A percentile compares a stretch with the other conserved stretches of the same genome.
Evolutionary conservation across 2,329 filamentous ascomycete genomes (phyloP).

Genomic region (Aspergillus fumigatiaffinis): DNA sequence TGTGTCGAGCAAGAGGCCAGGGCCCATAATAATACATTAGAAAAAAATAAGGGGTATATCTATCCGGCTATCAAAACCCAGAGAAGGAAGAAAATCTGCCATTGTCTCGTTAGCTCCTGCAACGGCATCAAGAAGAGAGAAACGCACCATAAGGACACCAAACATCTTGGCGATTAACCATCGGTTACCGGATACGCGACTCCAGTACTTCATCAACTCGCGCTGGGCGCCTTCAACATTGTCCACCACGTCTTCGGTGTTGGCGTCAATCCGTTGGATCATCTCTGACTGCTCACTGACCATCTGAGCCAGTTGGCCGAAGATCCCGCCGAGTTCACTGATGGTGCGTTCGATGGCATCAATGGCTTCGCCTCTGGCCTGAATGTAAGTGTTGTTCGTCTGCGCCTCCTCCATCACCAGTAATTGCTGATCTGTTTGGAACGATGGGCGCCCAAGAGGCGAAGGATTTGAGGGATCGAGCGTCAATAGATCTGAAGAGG

Average conservation of each 20-base stretch:
- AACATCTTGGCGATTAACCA: conserved; percentile 85
- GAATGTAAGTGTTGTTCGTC: conserved; percentile 80
- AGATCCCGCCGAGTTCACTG: conserved; percentile 83
- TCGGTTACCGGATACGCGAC: conserved; percentile 84
- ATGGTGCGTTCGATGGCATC: conserved; percentile 97
- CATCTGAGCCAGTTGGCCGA: conserved; percentile 93
- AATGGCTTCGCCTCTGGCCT: conserved; percentile 90
- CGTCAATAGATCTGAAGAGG: conserved; percentile 67
- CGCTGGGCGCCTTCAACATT: conserved; percentile 96
- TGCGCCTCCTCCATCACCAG: conserved; percentile 92
- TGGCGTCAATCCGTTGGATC: conserved; percentile 95
- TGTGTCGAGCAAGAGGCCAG: conserved; percentile 10
- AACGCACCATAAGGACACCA: conserved; percentile 71
- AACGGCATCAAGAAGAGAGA: neutral
- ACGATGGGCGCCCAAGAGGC: conserved; percentile 44
- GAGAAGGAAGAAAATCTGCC: conserved; percentile 71
- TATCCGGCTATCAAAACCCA: conserved; percentile 61
- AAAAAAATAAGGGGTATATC: conserved; percentile 13
- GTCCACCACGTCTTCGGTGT: conserved; percentile 95
- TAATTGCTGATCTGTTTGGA: conserved; percentile 77
- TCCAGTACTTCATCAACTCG: conserved; percentile 96
- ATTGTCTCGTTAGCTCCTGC: neutral
- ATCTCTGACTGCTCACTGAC: conserved; percentile 96
- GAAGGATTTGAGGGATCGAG: conserved; percentile 64
- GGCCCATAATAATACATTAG: conserved; percentile 31